Percentiles rank a stretch among this genome's conserved stretches.
phyloP scores from a whole-genome alignment of 306 rosid species.

The Rosa persica region DNA sequence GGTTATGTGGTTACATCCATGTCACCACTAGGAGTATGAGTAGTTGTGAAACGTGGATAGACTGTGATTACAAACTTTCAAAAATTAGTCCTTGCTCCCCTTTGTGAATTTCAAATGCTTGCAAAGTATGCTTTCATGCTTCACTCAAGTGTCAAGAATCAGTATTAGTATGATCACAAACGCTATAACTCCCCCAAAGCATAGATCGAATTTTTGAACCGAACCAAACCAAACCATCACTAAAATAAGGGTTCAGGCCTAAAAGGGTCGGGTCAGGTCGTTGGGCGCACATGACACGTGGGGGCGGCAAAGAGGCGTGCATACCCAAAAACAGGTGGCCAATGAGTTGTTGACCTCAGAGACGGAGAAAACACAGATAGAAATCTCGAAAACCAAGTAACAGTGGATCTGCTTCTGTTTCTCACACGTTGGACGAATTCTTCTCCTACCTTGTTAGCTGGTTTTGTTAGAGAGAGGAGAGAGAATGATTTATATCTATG shows the following conservation, averaged over 20 bases:
- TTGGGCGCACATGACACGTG: conserved; percentile 3
- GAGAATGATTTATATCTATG: neutral
- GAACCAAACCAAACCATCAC: too few species aligned
- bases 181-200: too few species aligned
- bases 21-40: neutral
- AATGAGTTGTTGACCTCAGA: neutral
- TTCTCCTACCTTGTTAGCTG: conserved; percentile 9
- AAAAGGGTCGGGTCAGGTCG: neutral
- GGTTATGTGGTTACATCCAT: neutral
- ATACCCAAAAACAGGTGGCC: neutral
- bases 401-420: neutral
- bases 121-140: too few species aligned
- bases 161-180: too few species aligned
- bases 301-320: neutral
- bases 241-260: too few species aligned
- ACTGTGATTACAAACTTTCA: too few species aligned
- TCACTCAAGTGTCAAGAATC: too few species aligned
- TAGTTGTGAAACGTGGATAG: too few species aligned
- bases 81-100: too few species aligned
- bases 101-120: too few species aligned
- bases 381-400: neutral
- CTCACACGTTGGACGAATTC: conserved; percentile 33
- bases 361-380: conserved; percentile 25
- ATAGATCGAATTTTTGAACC: too few species aligned
- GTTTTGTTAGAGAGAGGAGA: conserved; percentile 6